phyloP scores from a whole-genome alignment of 768 basidiomycete genomes.

The Multifurca ochricompacta region DNA sequence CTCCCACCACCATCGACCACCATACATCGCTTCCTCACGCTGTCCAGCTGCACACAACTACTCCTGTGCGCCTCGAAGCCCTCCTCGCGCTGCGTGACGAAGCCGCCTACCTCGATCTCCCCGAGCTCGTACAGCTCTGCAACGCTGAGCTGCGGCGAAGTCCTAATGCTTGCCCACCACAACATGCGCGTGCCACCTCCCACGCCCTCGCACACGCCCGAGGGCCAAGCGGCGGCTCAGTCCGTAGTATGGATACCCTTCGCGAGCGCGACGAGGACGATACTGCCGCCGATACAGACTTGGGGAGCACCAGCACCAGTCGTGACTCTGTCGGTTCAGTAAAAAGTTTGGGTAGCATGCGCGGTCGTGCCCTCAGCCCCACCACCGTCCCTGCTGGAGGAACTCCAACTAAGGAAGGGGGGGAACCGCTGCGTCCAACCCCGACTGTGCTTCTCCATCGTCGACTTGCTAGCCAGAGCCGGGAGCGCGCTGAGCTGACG shows the following conservation, averaged over 20 bases:
- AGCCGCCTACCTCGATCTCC: slow-evolving; percentile 65
- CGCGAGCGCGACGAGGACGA: slow-evolving; percentile 42
- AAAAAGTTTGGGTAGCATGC: slow-evolving; percentile 6
- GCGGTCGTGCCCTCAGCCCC: neutral
- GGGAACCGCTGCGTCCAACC: neutral
- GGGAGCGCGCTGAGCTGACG: slow-evolving; percentile 10
- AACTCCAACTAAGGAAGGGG: neutral
- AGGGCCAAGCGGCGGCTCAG: slow-evolving; percentile 46
- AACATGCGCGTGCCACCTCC: slow-evolving; percentile 4
- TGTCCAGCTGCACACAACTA: slow-evolving; percentile 37
- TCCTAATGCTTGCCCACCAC: slow-evolving; percentile 21
- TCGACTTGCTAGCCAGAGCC: slow-evolving; percentile 12
- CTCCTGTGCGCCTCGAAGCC: slow-evolving; percentile 41
- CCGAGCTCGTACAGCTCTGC: slow-evolving; percentile 57
- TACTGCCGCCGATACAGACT: slow-evolving; percentile 1
- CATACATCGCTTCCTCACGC: slow-evolving; percentile 53
- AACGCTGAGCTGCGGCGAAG: slow-evolving; percentile 55
- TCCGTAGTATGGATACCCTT: slow-evolving; percentile 54
- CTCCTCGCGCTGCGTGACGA: slow-evolving; percentile 76
- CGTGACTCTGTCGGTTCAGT: slow-evolving; percentile 19
- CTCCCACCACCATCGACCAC: slow-evolving; percentile 36
- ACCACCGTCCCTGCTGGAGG: neutral
- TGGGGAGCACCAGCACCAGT: slow-evolving; percentile 9
- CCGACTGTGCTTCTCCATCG: slow-evolving; percentile 3
- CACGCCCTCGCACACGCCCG: slow-evolving; percentile 31